Evolutionary conservation across 2,329 filamentous ascomycete species (phyloP).

Genomic region (Cordyceps javanica): DNA sequence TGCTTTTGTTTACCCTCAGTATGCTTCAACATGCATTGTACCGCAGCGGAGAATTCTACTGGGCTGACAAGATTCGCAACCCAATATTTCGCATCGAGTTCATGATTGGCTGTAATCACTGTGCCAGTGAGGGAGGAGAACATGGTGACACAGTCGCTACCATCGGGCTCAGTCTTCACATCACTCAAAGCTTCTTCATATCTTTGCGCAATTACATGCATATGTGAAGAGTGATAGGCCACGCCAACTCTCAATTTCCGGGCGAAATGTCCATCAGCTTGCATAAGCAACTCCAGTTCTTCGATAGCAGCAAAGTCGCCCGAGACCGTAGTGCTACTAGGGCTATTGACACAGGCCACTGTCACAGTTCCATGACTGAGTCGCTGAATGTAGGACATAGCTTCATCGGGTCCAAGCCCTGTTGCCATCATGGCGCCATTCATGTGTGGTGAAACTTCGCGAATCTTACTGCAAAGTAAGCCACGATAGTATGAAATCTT

Average conservation of each 20-base stretch:
- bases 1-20: background rate
- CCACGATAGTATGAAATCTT: conserved; percentile 20
- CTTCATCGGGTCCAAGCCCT: conserved; percentile 14
- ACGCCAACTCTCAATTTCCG: background rate
- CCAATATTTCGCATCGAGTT: background rate
- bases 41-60: background rate
- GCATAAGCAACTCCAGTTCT: conserved; percentile 3
- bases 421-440: conserved; percentile 23
- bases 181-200: background rate
- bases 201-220: conserved; percentile 14
- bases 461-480: background rate
- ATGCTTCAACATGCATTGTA: no score
- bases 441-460: conserved; percentile 4
- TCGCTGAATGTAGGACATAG: no score
- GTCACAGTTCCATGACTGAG: background rate
- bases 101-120: background rate
- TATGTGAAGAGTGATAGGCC: conserved; percentile 27
- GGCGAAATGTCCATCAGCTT: background rate
- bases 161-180: background rate
- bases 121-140: background rate
- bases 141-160: background rate
- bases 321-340: conserved; percentile 24
- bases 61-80: background rate
- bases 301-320: conserved; percentile 22
- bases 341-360: conserved; percentile 28